Evolutionary conservation across 805 yeast genomes (phyloP), one percentile per base, ranked within the genome.

Genomic region (Metschnikowia colocasiae): DNA sequence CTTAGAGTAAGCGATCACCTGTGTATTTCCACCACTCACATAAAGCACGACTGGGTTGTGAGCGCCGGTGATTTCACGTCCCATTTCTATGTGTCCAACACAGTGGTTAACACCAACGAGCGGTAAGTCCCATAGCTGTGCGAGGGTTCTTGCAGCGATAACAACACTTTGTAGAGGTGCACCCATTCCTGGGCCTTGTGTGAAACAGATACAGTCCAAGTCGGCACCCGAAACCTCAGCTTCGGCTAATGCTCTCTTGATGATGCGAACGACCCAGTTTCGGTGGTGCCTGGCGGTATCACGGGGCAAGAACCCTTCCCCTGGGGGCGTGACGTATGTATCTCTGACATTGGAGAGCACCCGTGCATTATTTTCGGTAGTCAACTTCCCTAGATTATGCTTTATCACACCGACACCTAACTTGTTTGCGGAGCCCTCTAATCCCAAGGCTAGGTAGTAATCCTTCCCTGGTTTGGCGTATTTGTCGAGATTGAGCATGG

Each of bases 151-250:
- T 1, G 99, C 98, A 1, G 95, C 95, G 41, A 94, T 75, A 2
- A 85, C 98, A 33, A 90, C 97, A 47, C 92, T 82, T 58, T 94
- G 96, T 45, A 94, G 69, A 0, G 99, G 99, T 0, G 98, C 98
- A 2, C 99, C 99, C 98, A 94, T 94, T 1, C 99, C 99, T 0
- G 99, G 99, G 4, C 99, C 99, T 66, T 87, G 95, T 1, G 99
- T 94, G 64, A 94, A 94, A 64, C 96, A 89, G 41, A 94, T 86
- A 42, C 87, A 83, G 65, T 86, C 91, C 5, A 85, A 59, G 39
- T 86, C 86, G 7, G 56, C 50, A 5, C 76, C 71, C 1, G 58
- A 55, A 5, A 88, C 59, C 0, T 68, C 64, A 1, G 95, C 84
- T 35, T 83, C 91, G 2, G 63, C 62, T 35, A 94, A 59, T 0